phyloP scores from a whole-genome alignment of 2,329 filamentous ascomycete genomes.

The Raffaelea arxii region DNA sequence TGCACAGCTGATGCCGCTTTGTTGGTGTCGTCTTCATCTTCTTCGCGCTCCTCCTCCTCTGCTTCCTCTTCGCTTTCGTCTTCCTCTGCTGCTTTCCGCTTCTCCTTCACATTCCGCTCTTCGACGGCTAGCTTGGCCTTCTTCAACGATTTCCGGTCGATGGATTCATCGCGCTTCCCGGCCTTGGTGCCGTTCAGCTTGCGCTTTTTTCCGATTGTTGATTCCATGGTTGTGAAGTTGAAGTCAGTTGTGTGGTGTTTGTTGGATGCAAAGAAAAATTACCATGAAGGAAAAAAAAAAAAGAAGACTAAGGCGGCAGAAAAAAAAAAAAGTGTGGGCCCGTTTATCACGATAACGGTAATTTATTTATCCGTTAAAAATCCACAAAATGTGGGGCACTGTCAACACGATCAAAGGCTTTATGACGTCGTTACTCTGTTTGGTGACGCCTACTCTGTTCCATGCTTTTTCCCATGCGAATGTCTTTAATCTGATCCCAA shows the following conservation, averaged over 20 bases:
- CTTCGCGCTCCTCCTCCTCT: slow-evolving; percentile 7
- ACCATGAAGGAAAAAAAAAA: not conserved
- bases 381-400: no score
- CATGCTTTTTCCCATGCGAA: no score
- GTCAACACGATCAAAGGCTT: no score
- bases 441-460: no score
- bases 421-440: no score
- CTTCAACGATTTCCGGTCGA: slow-evolving; percentile 11
- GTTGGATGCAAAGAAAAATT: not conserved
- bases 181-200: slow-evolving; percentile 20
- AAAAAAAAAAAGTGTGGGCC: slow-evolving; percentile 10
- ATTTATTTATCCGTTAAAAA: not conserved
- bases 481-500: no score
- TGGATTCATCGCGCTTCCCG: slow-evolving; percentile 6
- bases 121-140: slow-evolving; percentile 9
- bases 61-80: slow-evolving; percentile 3
- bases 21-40: slow-evolving; percentile 9
- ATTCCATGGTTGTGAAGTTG: no score
- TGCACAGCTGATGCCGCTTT: no score
- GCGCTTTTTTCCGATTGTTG: slow-evolving; percentile 24
- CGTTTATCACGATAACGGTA: not conserved
- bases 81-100: no score
- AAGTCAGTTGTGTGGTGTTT: slow-evolving; percentile 11
- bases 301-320: not conserved
- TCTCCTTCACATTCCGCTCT: no score